Evolutionary conservation across 441 rosid genomes (phyloP).

Genomic region (Pelargonium myrrhifolium): DNA sequence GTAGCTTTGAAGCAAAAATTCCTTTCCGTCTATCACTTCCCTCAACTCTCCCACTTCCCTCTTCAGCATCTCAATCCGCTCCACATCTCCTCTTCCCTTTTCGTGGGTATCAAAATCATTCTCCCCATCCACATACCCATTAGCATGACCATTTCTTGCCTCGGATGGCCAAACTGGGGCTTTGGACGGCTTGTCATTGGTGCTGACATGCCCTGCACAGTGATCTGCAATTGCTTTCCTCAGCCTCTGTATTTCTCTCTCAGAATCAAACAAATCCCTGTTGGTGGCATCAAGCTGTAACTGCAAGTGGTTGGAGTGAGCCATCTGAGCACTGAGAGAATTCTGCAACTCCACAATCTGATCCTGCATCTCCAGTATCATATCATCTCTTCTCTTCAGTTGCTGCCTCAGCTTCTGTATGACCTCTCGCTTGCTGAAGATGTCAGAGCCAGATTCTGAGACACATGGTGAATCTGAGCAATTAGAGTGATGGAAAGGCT

Average conservation of each 20-base stretch:
- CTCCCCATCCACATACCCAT: slow-evolving; percentile 47
- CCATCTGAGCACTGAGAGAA: slow-evolving; percentile 54
- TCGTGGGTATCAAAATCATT: slow-evolving; percentile 33
- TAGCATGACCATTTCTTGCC: slow-evolving; percentile 45
- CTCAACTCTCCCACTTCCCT: slow-evolving; percentile 76
- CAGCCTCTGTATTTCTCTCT: slow-evolving; percentile 76
- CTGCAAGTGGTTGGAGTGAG: slow-evolving; percentile 63
- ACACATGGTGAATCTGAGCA: slow-evolving; percentile 94
- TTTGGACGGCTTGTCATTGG: slow-evolving; percentile 38
- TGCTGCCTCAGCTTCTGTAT: slow-evolving; percentile 93
- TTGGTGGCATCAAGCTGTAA: slow-evolving; percentile 66
- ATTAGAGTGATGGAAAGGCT: slow-evolving; percentile 73
- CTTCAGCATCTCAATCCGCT: slow-evolving; percentile 65
- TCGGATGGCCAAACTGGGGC: slow-evolving; percentile 47
- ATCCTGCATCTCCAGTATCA: slow-evolving; percentile 95
- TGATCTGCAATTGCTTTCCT: slow-evolving; percentile 87
- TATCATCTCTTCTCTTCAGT: slow-evolving; percentile 86
- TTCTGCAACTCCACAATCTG: slow-evolving; percentile 71
- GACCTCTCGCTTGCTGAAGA: slow-evolving; percentile 90
- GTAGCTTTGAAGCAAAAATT: slow-evolving; percentile 67
- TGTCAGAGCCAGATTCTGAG: slow-evolving; percentile 92
- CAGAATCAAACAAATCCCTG: slow-evolving; percentile 71
- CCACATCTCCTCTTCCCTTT: slow-evolving; percentile 39
- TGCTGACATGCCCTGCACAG: slow-evolving; percentile 35
- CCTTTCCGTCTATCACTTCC: slow-evolving; percentile 88